These are phyloP conservation scores for Curvularia spicifera DNA, from an alignment of 2,329 filamentous ascomycete genomes.

Conservation along the genomic window DNA sequence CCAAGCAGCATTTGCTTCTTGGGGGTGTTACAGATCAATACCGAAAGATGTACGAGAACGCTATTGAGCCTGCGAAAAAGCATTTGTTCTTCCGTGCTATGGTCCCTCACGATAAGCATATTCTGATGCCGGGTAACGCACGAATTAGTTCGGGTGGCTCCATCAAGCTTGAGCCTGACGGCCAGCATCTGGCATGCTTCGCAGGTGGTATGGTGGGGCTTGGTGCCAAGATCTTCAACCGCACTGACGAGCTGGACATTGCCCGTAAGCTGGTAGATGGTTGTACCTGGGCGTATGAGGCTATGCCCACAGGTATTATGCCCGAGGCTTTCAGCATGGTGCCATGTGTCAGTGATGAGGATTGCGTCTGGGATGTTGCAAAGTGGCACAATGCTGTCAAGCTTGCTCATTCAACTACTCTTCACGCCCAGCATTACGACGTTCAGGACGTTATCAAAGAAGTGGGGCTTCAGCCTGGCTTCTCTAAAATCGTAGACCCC, in stretches of 20 bases:
- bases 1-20: conserved; percentile 74
- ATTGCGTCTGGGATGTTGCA: conserved; percentile 54
- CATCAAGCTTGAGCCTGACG: conserved; percentile 51
- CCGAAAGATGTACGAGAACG: conserved; percentile 71
- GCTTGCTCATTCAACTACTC: conserved; percentile 20
- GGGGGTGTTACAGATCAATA: conserved; percentile 78
- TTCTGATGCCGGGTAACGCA: conserved; percentile 73
- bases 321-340: conserved; percentile 57
- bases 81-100: conserved; percentile 81
- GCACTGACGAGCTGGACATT: conserved; percentile 56
- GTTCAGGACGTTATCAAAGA: conserved; percentile 44
- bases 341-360: conserved; percentile 50
- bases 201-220: conserved; percentile 63
- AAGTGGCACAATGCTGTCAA: conserved; percentile 52
- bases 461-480: conserved; percentile 51
- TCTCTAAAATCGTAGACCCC: conserved; percentile 47
- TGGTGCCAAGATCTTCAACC: conserved; percentile 59
- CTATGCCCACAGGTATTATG: conserved; percentile 60
- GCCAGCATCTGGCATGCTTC: conserved; percentile 62
- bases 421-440: conserved; percentile 23
- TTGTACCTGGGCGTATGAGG: conserved; percentile 63
- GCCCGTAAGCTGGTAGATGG: conserved; percentile 61
- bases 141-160: conserved; percentile 53
- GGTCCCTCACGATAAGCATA: conserved; percentile 68
- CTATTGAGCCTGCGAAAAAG: conserved; percentile 71